Evolutionary conservation across 2,329 filamentous ascomycete species (phyloP).

Genomic region (Elsinoe batatas): DNA sequence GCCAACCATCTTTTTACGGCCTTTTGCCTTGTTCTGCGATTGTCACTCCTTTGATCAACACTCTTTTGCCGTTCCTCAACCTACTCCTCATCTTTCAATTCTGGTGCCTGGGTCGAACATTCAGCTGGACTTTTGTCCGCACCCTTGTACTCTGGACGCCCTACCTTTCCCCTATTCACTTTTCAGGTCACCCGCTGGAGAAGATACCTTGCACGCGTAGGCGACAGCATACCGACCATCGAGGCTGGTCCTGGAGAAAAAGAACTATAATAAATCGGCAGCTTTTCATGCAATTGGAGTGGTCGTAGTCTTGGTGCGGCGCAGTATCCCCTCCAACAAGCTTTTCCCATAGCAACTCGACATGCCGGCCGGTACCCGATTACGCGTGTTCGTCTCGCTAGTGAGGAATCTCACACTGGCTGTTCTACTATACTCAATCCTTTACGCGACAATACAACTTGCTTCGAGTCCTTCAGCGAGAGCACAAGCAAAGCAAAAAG

Average conservation of each 20-base stretch:
- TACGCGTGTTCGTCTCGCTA: slow-evolving; percentile 14
- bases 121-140: background rate
- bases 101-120: background rate
- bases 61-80: background rate
- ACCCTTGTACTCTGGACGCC: background rate
- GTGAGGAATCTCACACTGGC: slow-evolving; percentile 36
- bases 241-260: slow-evolving; percentile 7
- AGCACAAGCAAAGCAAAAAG: slow-evolving; percentile 33
- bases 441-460: slow-evolving; percentile 34
- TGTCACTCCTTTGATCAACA: background rate
- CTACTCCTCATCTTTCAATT: background rate
- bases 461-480: slow-evolving; percentile 32
- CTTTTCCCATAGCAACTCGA: background rate
- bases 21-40: background rate
- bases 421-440: slow-evolving; percentile 31
- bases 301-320: background rate
- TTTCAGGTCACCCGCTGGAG: background rate
- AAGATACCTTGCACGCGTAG: background rate
- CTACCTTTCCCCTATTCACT: background rate
- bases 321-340: background rate
- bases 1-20: slow-evolving; percentile 3
- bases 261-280: background rate
- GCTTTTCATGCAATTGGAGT: background rate
- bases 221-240: background rate
- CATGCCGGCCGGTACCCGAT: slow-evolving; percentile 7